Evolutionary conservation across 2,329 filamentous ascomycete genomes (phyloP).

Genomic region (Cryphonectria japonica): DNA sequence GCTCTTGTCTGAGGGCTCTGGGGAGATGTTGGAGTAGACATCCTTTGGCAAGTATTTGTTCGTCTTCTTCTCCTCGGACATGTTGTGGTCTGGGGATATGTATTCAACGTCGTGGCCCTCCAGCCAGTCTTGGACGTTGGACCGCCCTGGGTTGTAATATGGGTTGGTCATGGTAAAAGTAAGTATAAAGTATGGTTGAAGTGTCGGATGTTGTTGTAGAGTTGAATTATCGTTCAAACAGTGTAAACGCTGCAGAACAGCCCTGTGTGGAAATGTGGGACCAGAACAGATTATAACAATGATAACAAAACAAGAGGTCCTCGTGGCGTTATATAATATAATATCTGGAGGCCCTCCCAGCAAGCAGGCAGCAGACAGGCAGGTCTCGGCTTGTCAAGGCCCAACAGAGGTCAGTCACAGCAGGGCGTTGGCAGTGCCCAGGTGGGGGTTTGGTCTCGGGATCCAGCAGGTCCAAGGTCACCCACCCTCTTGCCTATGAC

Average conservation of each 20-base stretch:
- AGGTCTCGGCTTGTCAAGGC: constrained; percentile 7
- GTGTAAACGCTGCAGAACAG: background rate
- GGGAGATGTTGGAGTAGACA: constrained; percentile 2
- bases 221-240: background rate
- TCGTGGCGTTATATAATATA: constrained; percentile 7
- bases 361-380: constrained; percentile 6
- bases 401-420: background rate
- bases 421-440: no score
- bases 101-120: constrained; percentile 28
- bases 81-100: constrained; percentile 23
- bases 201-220: background rate
- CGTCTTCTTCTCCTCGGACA: constrained; percentile 4
- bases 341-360: background rate
- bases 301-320: background rate
- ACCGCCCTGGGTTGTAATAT: constrained; percentile 10
- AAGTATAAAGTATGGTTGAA: background rate
- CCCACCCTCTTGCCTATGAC: constrained; percentile 10
- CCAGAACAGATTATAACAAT: background rate
- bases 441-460: background rate
- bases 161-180: constrained; percentile 18
- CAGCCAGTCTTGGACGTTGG: constrained; percentile 27
- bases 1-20: constrained; percentile 14
- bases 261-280: background rate
- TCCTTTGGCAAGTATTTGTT: constrained; percentile 13
- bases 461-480: background rate